These are phyloP conservation scores for Volvariella surrecta DNA, from an alignment of 1,284 basidiomycete species.

Conservation along the genomic window DNA sequence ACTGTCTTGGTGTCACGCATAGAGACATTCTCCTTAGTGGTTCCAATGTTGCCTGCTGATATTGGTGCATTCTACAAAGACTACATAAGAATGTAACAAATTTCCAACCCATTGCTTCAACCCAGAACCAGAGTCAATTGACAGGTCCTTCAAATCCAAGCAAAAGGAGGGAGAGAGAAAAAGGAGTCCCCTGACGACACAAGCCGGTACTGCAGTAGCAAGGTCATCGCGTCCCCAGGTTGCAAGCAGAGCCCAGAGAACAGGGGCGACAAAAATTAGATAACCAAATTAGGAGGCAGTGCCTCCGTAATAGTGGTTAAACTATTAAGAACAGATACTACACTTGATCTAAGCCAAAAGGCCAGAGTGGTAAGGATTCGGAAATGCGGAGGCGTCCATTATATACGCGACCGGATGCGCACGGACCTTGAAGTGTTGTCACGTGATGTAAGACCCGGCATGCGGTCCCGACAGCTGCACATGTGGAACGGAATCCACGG, in stretches of 20 bases:
- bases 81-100: no score
- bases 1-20: no score
- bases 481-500: no score
- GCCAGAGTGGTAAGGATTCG: slow-evolving; percentile 70
- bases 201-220: slow-evolving; percentile 37
- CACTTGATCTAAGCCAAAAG: slow-evolving; percentile 97
- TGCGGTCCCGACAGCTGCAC: no score
- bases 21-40: no score
- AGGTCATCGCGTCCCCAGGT: slow-evolving; percentile 36
- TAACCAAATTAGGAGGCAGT: slow-evolving; percentile 35
- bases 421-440: slow-evolving; percentile 4
- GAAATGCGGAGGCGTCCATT: not conserved
- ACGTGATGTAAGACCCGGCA: not conserved
- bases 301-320: slow-evolving; percentile 38
- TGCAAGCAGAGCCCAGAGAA: slow-evolving; percentile 41
- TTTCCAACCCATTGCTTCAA: no score
- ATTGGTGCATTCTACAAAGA: no score
- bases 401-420: slow-evolving; percentile 1
- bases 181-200: slow-evolving; percentile 35
- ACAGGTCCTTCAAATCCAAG: slow-evolving; percentile 10
- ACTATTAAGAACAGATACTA: slow-evolving; percentile 90
- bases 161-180: slow-evolving; percentile 16
- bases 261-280: slow-evolving; percentile 43
- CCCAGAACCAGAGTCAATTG: no score
- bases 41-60: no score